phyloP scores from a whole-genome alignment of 768 basidiomycete species.

The Boletus barrowsii region DNA sequence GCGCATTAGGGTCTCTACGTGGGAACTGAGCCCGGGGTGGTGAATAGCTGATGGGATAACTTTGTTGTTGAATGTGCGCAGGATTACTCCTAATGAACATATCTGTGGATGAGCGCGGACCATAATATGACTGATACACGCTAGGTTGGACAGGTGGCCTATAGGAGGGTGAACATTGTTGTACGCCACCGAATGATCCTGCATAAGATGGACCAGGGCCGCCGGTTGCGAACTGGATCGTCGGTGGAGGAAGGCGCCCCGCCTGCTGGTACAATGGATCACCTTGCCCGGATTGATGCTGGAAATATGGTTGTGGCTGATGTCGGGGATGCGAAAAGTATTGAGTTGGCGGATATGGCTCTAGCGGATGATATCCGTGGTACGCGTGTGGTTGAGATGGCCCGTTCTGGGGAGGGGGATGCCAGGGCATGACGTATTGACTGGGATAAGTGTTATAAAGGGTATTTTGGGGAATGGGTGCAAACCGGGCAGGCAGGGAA shows the following conservation, averaged over 20 bases:
- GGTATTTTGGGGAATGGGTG: constrained; percentile 30
- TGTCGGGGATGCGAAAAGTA: constrained; percentile 39
- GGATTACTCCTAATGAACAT: constrained; percentile 27
- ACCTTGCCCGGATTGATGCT: constrained; percentile 36
- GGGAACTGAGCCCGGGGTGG: constrained; percentile 12
- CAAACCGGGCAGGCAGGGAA: constrained; percentile 18
- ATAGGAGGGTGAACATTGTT: constrained; percentile 19
- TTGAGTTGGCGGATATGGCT: constrained; percentile 38
- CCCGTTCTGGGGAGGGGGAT: constrained; percentile 33
- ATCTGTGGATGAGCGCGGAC: constrained; percentile 26
- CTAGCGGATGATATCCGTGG: constrained; percentile 35
- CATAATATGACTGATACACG: constrained; percentile 51
- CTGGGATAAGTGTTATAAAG: constrained; percentile 38
- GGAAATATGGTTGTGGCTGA: constrained; percentile 37
- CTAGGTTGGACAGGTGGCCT: constrained; percentile 31
- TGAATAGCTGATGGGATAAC: constrained; percentile 32
- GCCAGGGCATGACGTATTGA: constrained; percentile 48
- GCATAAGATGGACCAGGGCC: constrained; percentile 15
- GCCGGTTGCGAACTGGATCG: constrained; percentile 24
- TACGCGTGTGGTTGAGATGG: constrained; percentile 32
- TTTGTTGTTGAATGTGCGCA: constrained; percentile 31
- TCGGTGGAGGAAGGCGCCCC: constrained; percentile 13
- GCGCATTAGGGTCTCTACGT: constrained; percentile 22
- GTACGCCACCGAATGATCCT: constrained; percentile 21
- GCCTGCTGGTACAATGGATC: constrained; percentile 26